A percentile compares a stretch with the other conserved stretches of the same genome.
These are phyloP conservation scores for Zymoseptoria tritici DNA, from an alignment of 2,329 filamentous ascomycete genomes.

Conservation along the genomic window DNA sequence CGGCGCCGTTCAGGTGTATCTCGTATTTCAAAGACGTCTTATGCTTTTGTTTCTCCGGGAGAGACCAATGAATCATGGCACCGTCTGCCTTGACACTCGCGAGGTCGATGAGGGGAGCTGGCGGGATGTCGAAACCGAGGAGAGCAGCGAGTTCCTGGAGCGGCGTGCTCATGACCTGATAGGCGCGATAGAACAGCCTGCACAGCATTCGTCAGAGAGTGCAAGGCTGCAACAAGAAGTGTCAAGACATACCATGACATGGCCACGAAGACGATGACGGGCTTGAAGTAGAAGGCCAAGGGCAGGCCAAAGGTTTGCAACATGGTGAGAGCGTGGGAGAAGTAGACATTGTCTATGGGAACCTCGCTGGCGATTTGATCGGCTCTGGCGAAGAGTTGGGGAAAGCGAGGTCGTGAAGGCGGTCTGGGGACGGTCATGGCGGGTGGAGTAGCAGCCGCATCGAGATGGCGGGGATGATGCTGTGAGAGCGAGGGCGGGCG, in stretches of 20 bases:
- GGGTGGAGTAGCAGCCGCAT: not conserved
- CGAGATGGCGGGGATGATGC: not conserved
- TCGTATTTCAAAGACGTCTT: conserved; percentile 72
- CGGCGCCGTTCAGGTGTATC: conserved; percentile 76
- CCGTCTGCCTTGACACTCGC: conserved; percentile 82
- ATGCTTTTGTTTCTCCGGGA: conserved; percentile 34
- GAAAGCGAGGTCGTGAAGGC: conserved; percentile 3
- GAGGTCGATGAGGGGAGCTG: conserved; percentile 79
- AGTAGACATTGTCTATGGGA: conserved; percentile 3
- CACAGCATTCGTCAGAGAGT: not conserved
- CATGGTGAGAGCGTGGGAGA: conserved; percentile 10
- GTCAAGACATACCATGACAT: conserved; percentile 13
- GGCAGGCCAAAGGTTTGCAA: conserved; percentile 11
- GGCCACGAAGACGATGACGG: conserved; percentile 15
- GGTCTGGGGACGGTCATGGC: conserved; percentile 2
- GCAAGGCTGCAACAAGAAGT: not conserved
- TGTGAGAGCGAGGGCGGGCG: not conserved
- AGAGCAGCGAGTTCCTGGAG: conserved; percentile 80
- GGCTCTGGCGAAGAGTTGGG: conserved; percentile 7
- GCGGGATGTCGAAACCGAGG: conserved; percentile 86
- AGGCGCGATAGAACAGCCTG: conserved; percentile 67
- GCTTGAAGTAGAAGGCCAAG: conserved; percentile 18
- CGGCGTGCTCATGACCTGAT: conserved; percentile 82
- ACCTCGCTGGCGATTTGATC: conserved; percentile 4
- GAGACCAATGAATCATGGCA: conserved; percentile 86